Evolutionary conservation across 2,329 filamentous ascomycete genomes (phyloP).

Genomic region (Waltergamsia citrina): DNA sequence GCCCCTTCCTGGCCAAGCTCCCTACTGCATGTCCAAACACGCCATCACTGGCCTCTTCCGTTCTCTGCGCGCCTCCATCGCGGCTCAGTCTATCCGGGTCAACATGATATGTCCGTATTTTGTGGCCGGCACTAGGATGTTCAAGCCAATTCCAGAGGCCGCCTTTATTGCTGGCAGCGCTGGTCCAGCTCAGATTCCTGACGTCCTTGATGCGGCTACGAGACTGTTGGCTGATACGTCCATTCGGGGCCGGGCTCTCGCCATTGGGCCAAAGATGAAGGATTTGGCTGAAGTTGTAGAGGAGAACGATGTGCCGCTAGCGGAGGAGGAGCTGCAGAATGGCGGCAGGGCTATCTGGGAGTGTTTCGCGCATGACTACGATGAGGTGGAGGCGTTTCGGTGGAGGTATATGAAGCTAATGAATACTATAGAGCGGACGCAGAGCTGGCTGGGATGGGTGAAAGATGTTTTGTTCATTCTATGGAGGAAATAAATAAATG

Average conservation of each 20-base stretch:
- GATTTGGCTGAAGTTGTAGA: no score
- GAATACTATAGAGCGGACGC: constrained; percentile 35
- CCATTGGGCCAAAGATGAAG: constrained; percentile 44
- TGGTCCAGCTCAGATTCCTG: constrained; percentile 39
- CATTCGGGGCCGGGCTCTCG: constrained; percentile 46
- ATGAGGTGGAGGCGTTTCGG: constrained; percentile 45
- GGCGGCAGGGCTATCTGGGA: constrained; percentile 46
- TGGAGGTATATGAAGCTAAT: constrained; percentile 42
- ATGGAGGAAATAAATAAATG: constrained; percentile 13
- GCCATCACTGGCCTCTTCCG: constrained; percentile 57
- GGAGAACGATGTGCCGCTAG: constrained; percentile 22
- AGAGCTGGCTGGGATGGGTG: constrained; percentile 44
- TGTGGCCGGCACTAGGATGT: constrained; percentile 44
- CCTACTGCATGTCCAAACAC: constrained; percentile 57
- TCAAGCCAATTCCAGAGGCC: constrained; percentile 36
- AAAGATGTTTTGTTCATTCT: constrained; percentile 14
- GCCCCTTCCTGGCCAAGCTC: constrained; percentile 31
- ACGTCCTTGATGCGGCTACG: constrained; percentile 56
- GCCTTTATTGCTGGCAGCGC: constrained; percentile 42
- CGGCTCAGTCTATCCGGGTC: constrained; percentile 41
- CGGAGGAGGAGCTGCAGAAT: constrained; percentile 24
- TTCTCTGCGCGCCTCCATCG: constrained; percentile 39
- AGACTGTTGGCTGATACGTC: constrained; percentile 48
- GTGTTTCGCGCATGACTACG: constrained; percentile 48
- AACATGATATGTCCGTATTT: constrained; percentile 64